Evolutionary conservation across 352 stramenopile genomes (phyloP).

Genomic region (Aphanomyces cochlioides): DNA sequence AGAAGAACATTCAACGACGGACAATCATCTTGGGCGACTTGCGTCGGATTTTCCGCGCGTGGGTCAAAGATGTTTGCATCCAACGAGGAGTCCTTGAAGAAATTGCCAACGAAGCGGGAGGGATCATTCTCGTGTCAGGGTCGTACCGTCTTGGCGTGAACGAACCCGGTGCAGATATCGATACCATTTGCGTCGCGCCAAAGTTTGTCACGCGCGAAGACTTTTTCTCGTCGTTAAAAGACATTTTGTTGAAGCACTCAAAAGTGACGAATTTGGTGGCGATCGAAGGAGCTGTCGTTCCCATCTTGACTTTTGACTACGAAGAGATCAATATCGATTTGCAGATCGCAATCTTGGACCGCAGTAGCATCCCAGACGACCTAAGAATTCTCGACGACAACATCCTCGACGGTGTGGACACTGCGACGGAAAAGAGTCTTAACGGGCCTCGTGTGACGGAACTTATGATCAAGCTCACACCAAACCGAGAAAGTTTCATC

Average conservation of each 20-base stretch:
- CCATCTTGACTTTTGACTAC: constrained; percentile 98
- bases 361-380: constrained; percentile 86
- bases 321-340: constrained; percentile 99
- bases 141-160: constrained; percentile 96
- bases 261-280: constrained; percentile 88
- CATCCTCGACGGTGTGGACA: constrained; percentile 82
- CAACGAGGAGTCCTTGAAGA: constrained; percentile 81
- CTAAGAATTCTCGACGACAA: constrained; percentile 90
- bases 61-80: constrained; percentile 83
- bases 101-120: constrained; percentile 76
- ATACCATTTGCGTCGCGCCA: constrained; percentile 97
- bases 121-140: constrained; percentile 86
- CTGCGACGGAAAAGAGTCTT: constrained; percentile 84
- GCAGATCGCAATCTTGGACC: constrained; percentile 93
- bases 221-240: constrained; percentile 93
- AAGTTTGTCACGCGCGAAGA: constrained; percentile 93
- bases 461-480: constrained; percentile 88
- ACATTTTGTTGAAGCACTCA: constrained; percentile 89
- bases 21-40: constrained; percentile 83
- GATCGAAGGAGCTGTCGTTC: constrained; percentile 91
- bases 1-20: constrained; percentile 78
- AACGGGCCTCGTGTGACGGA: constrained; percentile 90
- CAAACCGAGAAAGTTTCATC: constrained; percentile 84
- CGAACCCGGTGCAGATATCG: constrained; percentile 95
- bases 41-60: constrained; percentile 76